phyloP scores from a whole-genome alignment of 2,329 filamentous ascomycete genomes.

The Pseudocercospora macadamiae region DNA sequence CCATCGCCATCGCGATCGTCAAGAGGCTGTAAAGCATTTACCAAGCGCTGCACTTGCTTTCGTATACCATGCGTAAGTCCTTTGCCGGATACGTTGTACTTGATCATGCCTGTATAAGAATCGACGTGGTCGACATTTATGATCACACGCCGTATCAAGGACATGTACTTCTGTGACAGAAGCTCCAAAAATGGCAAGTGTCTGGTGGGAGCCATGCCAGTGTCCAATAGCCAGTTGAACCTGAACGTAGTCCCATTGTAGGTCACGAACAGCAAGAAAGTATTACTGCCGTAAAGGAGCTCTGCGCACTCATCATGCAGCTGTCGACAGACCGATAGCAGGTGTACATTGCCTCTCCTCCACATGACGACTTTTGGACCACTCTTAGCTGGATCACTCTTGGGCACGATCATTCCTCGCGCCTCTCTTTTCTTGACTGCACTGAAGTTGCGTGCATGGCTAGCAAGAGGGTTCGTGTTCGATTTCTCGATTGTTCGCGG shows the following conservation, averaged over 20 bases:
- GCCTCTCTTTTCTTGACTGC: constrained; percentile 35
- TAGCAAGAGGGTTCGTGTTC: constrained; percentile 30
- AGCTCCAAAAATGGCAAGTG: constrained; percentile 46
- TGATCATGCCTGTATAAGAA: constrained; percentile 55
- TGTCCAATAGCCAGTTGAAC: constrained; percentile 47
- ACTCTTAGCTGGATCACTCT: constrained; percentile 7
- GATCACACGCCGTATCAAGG: constrained; percentile 46
- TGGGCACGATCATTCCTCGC: constrained; percentile 32
- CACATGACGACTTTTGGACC: constrained; percentile 40
- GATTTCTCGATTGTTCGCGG: constrained; percentile 42
- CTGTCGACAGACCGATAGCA: constrained; percentile 46
- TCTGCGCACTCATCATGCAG: constrained; percentile 50
- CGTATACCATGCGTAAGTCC: constrained; percentile 48
- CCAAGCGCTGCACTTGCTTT: constrained; percentile 45
- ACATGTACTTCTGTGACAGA: constrained; percentile 46
- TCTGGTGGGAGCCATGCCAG: constrained; percentile 45
- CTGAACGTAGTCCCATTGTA: constrained; percentile 50
- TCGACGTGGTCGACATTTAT: constrained; percentile 53
- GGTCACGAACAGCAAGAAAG: constrained; percentile 50
- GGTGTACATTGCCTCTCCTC: constrained; percentile 45
- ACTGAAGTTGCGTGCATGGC: constrained; percentile 35
- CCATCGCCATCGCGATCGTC: constrained; percentile 23
- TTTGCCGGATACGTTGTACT: constrained; percentile 53
- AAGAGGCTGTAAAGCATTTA: constrained; percentile 39
- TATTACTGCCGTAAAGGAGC: constrained; percentile 51